A percentile compares a stretch with the other conserved stretches of the same genome.
Conservation (phyloP, 2,329 filamentous ascomycete species). For the Aspergillus pseudoviridinutans region DNA sequence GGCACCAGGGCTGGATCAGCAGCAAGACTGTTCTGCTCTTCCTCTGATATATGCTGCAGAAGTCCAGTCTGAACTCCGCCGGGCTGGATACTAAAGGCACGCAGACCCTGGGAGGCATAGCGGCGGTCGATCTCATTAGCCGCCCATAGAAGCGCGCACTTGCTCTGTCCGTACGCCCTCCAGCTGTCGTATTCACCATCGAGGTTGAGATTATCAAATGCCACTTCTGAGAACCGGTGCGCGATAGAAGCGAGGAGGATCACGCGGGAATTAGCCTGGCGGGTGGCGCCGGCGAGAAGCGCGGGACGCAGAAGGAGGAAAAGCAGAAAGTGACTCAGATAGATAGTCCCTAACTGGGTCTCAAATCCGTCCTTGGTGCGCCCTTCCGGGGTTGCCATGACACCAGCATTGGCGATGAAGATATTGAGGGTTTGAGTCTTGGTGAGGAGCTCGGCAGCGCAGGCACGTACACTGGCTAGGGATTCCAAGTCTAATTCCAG, state of each 20-base stretch:
- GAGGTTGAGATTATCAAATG: constrained; percentile 40
- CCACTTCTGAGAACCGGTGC: constrained; percentile 35
- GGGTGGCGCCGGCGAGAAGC: constrained; percentile 5
- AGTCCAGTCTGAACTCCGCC: constrained; percentile 26
- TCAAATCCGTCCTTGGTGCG: constrained; percentile 44
- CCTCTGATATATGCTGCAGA: constrained; percentile 1
- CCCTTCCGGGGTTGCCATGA: constrained; percentile 36
- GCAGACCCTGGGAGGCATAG: constrained; percentile 44
- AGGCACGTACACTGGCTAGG: constrained; percentile 2
- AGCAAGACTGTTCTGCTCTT: background rate
- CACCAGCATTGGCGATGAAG: constrained; percentile 44
- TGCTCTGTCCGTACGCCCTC: constrained; percentile 47
- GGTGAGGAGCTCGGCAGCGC: constrained; percentile 6
- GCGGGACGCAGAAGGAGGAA: constrained; percentile 45
- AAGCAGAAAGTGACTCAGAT: constrained; percentile 52
- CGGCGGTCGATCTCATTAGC: constrained; percentile 51
- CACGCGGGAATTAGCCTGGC: constrained; percentile 44
- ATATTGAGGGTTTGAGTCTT: constrained; percentile 13
- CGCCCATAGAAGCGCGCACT: constrained; percentile 51
- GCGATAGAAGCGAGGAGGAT: constrained; percentile 44
- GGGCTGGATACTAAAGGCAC: constrained; percentile 45
- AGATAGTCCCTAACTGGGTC: constrained; percentile 51
- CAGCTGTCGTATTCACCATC: constrained; percentile 33
- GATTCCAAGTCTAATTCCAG: constrained; percentile 17
- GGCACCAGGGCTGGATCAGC: background rate